A percentile compares a stretch with the other conserved stretches of the same genome.
Conservation (phyloP, 2,329 filamentous ascomycete species). For the Fusarium domesticum region DNA sequence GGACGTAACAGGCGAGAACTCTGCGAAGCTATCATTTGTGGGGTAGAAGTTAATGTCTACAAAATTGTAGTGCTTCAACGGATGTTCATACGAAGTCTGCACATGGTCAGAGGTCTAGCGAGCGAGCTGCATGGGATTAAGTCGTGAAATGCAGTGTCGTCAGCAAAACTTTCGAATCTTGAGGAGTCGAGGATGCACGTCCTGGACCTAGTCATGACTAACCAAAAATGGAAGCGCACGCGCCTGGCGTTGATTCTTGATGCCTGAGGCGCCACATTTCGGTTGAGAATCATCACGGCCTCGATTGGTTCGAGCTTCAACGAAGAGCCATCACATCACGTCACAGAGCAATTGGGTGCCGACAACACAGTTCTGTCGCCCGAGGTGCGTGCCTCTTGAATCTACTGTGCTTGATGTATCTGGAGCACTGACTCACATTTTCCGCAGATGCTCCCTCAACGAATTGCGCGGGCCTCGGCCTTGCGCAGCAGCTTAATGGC, state of each 20-base stretch:
- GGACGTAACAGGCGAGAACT: constrained; percentile 49
- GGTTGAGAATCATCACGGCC: constrained; percentile 33
- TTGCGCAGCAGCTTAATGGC: constrained; percentile 44
- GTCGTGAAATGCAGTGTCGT: constrained; percentile 42
- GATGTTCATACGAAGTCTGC: constrained; percentile 49
- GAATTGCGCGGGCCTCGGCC: constrained; percentile 51
- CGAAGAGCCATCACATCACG: constrained; percentile 30
- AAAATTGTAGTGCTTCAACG: constrained; percentile 44
- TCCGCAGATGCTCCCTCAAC: constrained; percentile 58
- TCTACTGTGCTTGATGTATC: constrained; percentile 5
- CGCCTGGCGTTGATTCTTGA: constrained; percentile 17
- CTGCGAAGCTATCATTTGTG: constrained; percentile 58
- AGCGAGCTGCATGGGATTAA: constrained; percentile 45
- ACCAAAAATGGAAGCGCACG: constrained; percentile 27
- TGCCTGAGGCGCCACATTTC: constrained; percentile 36
- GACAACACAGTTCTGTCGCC: constrained; percentile 30
- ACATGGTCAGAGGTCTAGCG: constrained; percentile 52
- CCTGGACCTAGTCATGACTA: constrained; percentile 23
- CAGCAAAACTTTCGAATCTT: constrained; percentile 49
- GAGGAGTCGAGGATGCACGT: constrained; percentile 31
- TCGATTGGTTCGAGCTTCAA: constrained; percentile 33
- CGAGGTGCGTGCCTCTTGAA: constrained; percentile 28
- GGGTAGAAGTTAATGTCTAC: constrained; percentile 54
- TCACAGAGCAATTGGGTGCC: constrained; percentile 39
- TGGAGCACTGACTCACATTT: constrained; percentile 11